Conservation (phyloP, 192 early-diverging fungal species). For the Thamnidium elegans region DNA sequence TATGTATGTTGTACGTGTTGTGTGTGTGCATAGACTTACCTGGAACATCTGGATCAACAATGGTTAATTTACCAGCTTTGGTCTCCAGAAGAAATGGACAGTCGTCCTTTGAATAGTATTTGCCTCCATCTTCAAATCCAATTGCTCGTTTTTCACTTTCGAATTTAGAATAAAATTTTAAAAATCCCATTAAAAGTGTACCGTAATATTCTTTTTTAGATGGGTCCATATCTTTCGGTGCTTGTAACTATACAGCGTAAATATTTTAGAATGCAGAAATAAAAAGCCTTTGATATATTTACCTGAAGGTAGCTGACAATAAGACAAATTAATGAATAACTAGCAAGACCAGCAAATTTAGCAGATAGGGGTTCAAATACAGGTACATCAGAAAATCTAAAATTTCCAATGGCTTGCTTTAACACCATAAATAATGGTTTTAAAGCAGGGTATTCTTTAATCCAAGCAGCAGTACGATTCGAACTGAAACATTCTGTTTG, state of each 20-base stretch:
- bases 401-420: constrained; percentile 25
- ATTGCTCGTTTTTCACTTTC: background rate
- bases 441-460: constrained; percentile 20
- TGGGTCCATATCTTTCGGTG: background rate
- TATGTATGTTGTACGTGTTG: too few species aligned
- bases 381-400: background rate
- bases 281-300: background rate
- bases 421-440: constrained; percentile 28
- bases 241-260: background rate
- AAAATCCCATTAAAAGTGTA: constrained; percentile 12
- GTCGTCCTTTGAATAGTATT: background rate
- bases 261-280: too few species aligned
- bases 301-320: constrained; percentile 31
- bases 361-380: constrained; percentile 19
- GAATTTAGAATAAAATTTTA: constrained; percentile 10
- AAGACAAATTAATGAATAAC: constrained; percentile 29
- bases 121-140: constrained; percentile 4
- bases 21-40: background rate
- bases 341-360: constrained; percentile 21
- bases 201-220: background rate
- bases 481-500: constrained; percentile 22
- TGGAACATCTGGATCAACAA: constrained; percentile 12
- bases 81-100: background rate
- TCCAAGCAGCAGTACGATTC: constrained; percentile 16
- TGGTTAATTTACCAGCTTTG: background rate